Conservation (phyloP, 75 land plant genomes). For the Adiantum capillusveneris region DNA sequence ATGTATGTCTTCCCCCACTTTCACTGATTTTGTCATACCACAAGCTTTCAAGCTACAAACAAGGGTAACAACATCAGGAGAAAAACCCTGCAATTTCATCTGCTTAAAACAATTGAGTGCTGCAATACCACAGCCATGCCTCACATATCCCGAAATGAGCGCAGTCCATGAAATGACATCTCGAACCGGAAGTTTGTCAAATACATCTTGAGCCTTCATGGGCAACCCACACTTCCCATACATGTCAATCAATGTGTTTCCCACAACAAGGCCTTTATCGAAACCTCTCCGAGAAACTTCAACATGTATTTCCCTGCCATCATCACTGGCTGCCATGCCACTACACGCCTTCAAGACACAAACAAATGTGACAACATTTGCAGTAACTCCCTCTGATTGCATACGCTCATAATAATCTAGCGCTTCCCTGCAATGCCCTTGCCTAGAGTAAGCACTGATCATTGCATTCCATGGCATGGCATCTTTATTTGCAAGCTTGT, state of each 20-base stretch:
- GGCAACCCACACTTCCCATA: slow-evolving; percentile 30
- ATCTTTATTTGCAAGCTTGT: slow-evolving; percentile 8
- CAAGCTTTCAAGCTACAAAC: slow-evolving; percentile 24
- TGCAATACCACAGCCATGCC: slow-evolving; percentile 14
- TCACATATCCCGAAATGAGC: slow-evolving; percentile 25
- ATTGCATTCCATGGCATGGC: slow-evolving; percentile 19
- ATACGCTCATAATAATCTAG: slow-evolving; percentile 1
- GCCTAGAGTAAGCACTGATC: slow-evolving; percentile 8
- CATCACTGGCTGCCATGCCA: slow-evolving; percentile 6
- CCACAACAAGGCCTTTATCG: slow-evolving; percentile 14
- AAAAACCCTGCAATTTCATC: slow-evolving; percentile 26
- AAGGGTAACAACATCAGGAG: slow-evolving; percentile 27
- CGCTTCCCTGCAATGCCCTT: neutral
- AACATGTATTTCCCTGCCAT: slow-evolving; percentile 20
- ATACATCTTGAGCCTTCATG: slow-evolving; percentile 15
- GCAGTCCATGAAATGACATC: slow-evolving; percentile 30
- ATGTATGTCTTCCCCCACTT: slow-evolving; percentile 16
- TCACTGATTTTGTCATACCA: neutral
- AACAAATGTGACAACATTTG: slow-evolving; percentile 16
- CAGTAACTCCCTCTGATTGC: slow-evolving; percentile 7
- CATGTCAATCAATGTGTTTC: slow-evolving; percentile 26
- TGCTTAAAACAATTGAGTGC: slow-evolving; percentile 27
- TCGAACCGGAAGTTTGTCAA: slow-evolving; percentile 15
- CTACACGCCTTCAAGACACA: slow-evolving; percentile 17
- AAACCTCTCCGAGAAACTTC: slow-evolving; percentile 6